A percentile compares a stretch with the other conserved stretches of the same genome.
Evolutionary conservation across 2,329 filamentous ascomycete species (phyloP).

Genomic region (Fusarium redolens): DNA sequence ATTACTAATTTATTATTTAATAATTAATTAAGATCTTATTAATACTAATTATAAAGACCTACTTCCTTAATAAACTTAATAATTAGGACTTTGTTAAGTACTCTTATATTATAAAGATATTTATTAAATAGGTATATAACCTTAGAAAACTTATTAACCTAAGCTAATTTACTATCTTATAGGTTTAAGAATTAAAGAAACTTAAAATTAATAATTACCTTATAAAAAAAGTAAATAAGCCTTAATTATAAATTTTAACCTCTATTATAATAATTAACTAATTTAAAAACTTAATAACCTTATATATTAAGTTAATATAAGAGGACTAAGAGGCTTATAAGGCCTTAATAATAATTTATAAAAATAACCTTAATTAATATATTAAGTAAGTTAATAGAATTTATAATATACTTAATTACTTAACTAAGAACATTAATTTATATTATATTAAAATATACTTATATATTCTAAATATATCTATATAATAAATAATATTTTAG

Average conservation of each 20-base stretch:
- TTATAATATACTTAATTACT: not conserved
- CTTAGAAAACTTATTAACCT: accelerated
- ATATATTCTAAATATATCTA: not conserved
- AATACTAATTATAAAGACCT: not conserved
- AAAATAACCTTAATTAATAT: not conserved
- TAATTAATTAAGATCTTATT: not conserved
- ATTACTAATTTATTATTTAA: not conserved
- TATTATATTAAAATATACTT: not conserved
- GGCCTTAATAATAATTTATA: not conserved
- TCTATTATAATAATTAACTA: too few relatives aligned
- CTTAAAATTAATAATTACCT: not conserved
- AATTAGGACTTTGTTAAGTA: not conserved
- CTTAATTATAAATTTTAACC: too few relatives aligned
- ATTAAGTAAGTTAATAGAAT: not conserved
- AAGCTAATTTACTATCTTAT: too few relatives aligned
- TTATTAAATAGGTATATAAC: not conserved
- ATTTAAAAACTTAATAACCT: too few relatives aligned
- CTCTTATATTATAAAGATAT: not conserved
- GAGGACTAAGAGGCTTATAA: too few relatives aligned
- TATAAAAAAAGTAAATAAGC: not conserved
- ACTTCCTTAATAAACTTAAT: not conserved
- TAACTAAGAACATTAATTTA: not conserved
- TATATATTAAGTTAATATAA: too few relatives aligned
- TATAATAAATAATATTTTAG: too few relatives aligned
- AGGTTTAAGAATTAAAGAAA: not conserved